Conservation (phyloP, 2,329 filamentous ascomycete genomes). For the Claviceps fusiformis region DNA sequence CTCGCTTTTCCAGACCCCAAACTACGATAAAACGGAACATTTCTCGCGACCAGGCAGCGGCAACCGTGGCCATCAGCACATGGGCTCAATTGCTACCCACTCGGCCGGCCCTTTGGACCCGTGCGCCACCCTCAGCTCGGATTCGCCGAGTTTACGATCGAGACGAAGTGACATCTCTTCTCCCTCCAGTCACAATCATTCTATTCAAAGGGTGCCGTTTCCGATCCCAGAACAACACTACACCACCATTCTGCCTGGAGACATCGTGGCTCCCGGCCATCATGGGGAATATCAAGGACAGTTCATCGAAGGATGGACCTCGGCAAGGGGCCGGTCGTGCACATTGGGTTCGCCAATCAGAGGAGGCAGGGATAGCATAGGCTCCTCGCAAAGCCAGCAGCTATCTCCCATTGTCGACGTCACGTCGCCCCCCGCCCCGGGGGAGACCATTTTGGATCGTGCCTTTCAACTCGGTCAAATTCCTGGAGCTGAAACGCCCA, state of each 20-base stretch:
- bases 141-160: constrained; percentile 47
- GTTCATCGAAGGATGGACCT: constrained; percentile 47
- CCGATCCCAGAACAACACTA: constrained; percentile 33
- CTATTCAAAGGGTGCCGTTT: constrained; percentile 24
- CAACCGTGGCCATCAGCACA: constrained; percentile 30
- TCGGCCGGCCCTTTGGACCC: constrained; percentile 34
- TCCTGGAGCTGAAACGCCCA: constrained; percentile 41
- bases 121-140: constrained; percentile 39
- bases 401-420: constrained; percentile 24
- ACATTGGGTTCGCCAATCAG: constrained; percentile 42
- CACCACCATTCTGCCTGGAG: constrained; percentile 35
- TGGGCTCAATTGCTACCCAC: constrained; percentile 33
- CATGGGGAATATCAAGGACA: constrained; percentile 41
- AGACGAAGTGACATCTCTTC: constrained; percentile 50
- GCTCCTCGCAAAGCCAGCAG: constrained; percentile 35
- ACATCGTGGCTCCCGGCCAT: constrained; percentile 43
- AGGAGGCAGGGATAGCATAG: constrained; percentile 39
- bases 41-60: constrained; percentile 31
- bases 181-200: constrained; percentile 35
- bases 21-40: constrained; percentile 28
- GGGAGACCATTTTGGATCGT: constrained; percentile 54
- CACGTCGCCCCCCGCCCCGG: constrained; percentile 37
- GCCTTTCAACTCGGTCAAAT: constrained; percentile 52
- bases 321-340: constrained; percentile 44
- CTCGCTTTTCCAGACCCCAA: constrained; percentile 35